Base-by-base conservation (phyloP, 1,139 yeast genomes). In the Candida anutae region DNA sequence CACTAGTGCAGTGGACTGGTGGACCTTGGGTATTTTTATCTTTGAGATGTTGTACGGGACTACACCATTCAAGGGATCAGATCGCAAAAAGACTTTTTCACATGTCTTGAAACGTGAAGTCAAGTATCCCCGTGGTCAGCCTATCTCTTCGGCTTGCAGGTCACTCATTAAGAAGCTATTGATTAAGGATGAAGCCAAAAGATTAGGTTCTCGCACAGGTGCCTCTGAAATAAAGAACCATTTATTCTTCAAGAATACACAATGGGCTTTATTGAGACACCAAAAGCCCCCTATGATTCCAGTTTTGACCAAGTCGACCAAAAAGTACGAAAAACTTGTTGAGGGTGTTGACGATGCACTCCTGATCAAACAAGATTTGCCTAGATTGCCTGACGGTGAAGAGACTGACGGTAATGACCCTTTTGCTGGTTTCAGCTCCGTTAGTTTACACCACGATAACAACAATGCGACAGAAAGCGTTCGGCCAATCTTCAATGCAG, bases 1-100 rank as follows among this genome's bases (percentile, higher is more conserved):
- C 48, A 90, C 97, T 1, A 81, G 90, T 15, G 95, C 97, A 0
- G 98, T 90, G 12, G 98, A 90, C 54, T 90, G 98, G 98, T 90
- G 98, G 98, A 90, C 98, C 0, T 62, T 90, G 37, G 98, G 98
- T 2, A 87, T 90, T 21, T 69, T 90, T 43, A 64, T 87, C 15
- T 90, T 76, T 51, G 98, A 90, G 49, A 90, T 90, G 98, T 61
- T 90, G 22, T 87, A 76, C 52, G 97, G 97, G 2, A 82, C 87
- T 6, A 90, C 98, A 0, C 98, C 98, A 1, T 90, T 90, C 58
- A 90, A 90, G 55, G 98, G 98, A 5, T 64, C 74, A 25, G 85
- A 78, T 40, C 69, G 97, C 27, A 87, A 87, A 47, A 77, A 77
- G 42, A 90, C 98, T 0, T 90, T 90, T 55, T 78, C 93, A 24